Evolutionary conservation across 768 basidiomycete species (phyloP).

Genomic region (Rubroboletus pulcherrimus): DNA sequence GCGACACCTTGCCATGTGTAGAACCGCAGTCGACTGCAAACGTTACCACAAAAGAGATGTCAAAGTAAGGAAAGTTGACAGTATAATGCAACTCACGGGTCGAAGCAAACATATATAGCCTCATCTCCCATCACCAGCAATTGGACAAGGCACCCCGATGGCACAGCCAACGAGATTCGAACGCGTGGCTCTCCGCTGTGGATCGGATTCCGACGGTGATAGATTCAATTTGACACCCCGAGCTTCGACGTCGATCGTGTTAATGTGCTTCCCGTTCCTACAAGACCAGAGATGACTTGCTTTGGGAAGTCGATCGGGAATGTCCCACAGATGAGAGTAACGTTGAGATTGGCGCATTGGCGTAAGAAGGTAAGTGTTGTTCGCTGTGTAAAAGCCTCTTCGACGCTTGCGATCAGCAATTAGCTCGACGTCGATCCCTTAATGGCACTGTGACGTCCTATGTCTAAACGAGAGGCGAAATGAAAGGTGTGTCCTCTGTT

Average conservation of each 20-base stretch:
- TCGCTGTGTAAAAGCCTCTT: conserved; percentile 1
- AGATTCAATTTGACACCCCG: conserved; percentile 6
- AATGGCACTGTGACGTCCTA: background rate
- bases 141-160: conserved; percentile 11
- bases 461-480: conserved; percentile 8
- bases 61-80: conserved; percentile 11
- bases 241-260: conserved; percentile 25
- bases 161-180: conserved; percentile 22
- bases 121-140: conserved; percentile 12
- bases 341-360: conserved; percentile 12
- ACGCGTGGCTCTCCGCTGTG: conserved; percentile 15
- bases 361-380: conserved; percentile 1
- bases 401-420: conserved; percentile 3
- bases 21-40: background rate
- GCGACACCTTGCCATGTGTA: background rate
- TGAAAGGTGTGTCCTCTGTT: conserved; percentile 8
- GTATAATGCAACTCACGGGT: conserved; percentile 2
- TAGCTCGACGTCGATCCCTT: conserved; percentile 15
- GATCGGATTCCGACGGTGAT: conserved; percentile 17
- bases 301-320: conserved; percentile 18
- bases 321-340: conserved; percentile 4
- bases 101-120: conserved; percentile 13
- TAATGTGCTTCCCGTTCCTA: conserved; percentile 18
- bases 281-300: conserved; percentile 13
- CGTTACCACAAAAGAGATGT: background rate